A percentile compares a stretch with the other conserved stretches of the same genome.
phyloP scores from a whole-genome alignment of 108 stramenopile genomes.

The Mediolabrus comicus region DNA sequence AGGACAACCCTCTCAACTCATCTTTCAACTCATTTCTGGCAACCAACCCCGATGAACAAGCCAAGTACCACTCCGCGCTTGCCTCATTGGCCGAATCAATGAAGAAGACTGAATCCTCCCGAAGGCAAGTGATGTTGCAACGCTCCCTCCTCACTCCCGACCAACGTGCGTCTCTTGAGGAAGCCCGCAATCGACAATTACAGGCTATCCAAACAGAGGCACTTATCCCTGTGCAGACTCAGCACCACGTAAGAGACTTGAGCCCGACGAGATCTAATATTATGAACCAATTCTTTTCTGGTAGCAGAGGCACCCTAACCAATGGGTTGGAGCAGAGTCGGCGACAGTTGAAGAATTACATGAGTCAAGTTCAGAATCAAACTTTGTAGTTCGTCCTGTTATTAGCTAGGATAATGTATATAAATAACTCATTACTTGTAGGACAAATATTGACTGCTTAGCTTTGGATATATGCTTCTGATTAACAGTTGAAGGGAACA shows the following conservation, averaged over 20 bases:
- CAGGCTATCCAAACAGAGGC: not conserved
- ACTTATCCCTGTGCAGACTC: not conserved
- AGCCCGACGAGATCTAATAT: not conserved
- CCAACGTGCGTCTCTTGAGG: not conserved
- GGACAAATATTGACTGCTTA: too few species aligned
- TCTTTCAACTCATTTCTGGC: not conserved
- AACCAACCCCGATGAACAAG: not conserved
- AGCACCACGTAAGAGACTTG: not conserved
- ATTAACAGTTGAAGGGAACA: too few species aligned
- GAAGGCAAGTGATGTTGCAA: constrained; percentile 32
- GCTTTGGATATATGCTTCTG: too few species aligned
- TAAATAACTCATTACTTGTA: too few species aligned
- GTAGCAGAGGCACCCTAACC: constrained; percentile 4
- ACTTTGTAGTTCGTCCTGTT: too few species aligned
- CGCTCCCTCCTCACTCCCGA: not conserved
- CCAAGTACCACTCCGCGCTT: constrained; percentile 26
- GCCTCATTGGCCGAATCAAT: constrained; percentile 37
- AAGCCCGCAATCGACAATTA: not conserved
- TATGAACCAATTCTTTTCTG: constrained; percentile 7
- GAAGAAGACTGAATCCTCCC: constrained; percentile 37
- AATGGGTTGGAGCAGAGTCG: constrained; percentile 21
- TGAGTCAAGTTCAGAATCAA: constrained; percentile 2
- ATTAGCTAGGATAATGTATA: too few species aligned
- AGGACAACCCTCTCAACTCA: not conserved
- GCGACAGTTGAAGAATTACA: constrained; percentile 7